These are phyloP conservation scores for Zelonia costaricensis DNA, from an alignment of 208 protist species.

Conservation along the genomic window DNA sequence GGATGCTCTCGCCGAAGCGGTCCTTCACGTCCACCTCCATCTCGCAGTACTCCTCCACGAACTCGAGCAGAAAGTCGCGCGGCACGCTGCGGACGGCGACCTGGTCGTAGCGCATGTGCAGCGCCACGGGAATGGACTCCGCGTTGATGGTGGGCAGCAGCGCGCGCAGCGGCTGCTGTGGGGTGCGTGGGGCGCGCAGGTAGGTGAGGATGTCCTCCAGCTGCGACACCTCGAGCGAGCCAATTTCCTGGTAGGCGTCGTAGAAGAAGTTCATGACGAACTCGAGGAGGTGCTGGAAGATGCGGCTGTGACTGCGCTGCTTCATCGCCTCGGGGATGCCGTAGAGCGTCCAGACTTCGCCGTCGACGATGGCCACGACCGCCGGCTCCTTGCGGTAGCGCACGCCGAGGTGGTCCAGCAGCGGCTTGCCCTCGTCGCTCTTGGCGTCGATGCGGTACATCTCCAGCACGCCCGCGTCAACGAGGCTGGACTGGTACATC, in stretches of 20 bases:
- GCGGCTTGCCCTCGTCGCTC: constrained; percentile 38
- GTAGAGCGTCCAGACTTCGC: constrained; percentile 57
- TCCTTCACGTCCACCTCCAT: constrained; percentile 60
- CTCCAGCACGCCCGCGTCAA: constrained; percentile 55
- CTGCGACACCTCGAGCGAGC: constrained; percentile 26
- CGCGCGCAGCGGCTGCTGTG: constrained; percentile 29
- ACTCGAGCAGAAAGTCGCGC: constrained; percentile 44
- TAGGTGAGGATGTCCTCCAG: constrained; percentile 46
- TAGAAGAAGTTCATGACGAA: constrained; percentile 84
- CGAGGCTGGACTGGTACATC: constrained; percentile 59
- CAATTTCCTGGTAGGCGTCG: constrained; percentile 36
- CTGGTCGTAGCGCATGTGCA: constrained; percentile 54
- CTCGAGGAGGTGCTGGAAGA: constrained; percentile 51
- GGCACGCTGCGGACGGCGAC: constrained; percentile 46
- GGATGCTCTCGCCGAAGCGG: constrained; percentile 52
- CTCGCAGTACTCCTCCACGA: constrained; percentile 76
- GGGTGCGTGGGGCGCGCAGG: constrained; percentile 46
- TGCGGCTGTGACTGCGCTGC: constrained; percentile 23
- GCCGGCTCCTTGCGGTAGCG: constrained; percentile 23
- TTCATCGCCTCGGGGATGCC: constrained; percentile 41
- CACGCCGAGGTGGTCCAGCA: constrained; percentile 46
- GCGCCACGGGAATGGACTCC: constrained; percentile 56
- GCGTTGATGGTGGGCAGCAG: constrained; percentile 47
- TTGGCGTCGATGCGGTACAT: constrained; percentile 85
- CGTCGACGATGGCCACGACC: constrained; percentile 73